Percentiles rank a stretch among this genome's conserved stretches.
Conservation (phyloP, 1,139 yeast genomes). For the Zygosaccharomyces pseudobailii region DNA sequence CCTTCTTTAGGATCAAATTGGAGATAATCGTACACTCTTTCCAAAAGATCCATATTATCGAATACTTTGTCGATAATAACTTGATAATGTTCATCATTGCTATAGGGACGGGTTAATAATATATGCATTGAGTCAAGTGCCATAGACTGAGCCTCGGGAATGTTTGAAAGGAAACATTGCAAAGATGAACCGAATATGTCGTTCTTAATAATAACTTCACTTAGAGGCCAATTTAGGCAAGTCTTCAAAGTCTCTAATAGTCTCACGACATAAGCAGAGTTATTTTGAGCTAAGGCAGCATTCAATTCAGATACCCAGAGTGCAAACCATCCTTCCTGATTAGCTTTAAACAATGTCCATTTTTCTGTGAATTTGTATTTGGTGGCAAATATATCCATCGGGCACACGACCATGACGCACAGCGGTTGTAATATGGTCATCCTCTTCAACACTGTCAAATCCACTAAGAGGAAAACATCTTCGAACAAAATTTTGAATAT, state of each 20-base stretch:
- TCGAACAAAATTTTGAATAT: slow-evolving; percentile 85
- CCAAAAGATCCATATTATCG: slow-evolving; percentile 64
- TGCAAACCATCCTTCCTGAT: slow-evolving; percentile 80
- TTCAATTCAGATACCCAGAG: slow-evolving; percentile 67
- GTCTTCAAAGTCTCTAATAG: slow-evolving; percentile 80
- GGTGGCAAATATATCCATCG: slow-evolving; percentile 56
- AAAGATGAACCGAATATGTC: slow-evolving; percentile 64
- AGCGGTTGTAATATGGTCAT: slow-evolving; percentile 73
- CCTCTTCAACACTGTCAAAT: slow-evolving; percentile 80
- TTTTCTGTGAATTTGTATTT: slow-evolving; percentile 71
- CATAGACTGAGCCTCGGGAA: slow-evolving; percentile 65
- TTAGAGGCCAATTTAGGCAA: slow-evolving; percentile 87
- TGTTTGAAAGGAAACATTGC: slow-evolving; percentile 57
- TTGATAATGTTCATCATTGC: slow-evolving; percentile 66
- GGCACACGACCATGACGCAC: slow-evolving; percentile 77
- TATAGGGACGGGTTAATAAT: slow-evolving; percentile 76
- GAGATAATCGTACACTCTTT: slow-evolving; percentile 59
- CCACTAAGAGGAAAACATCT: slow-evolving; percentile 89
- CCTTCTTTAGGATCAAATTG: slow-evolving; percentile 63
- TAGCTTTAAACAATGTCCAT: slow-evolving; percentile 56
- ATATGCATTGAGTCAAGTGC: slow-evolving; percentile 91
- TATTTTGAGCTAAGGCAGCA: slow-evolving; percentile 43
- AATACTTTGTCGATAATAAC: slow-evolving; percentile 78
- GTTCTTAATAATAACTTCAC: slow-evolving; percentile 63
- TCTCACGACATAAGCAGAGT: slow-evolving; percentile 53